A percentile compares a stretch with the other conserved stretches of the same genome.
Conservation (phyloP, 148 eudicot genomes). For the Persicaria tinctoria region DNA sequence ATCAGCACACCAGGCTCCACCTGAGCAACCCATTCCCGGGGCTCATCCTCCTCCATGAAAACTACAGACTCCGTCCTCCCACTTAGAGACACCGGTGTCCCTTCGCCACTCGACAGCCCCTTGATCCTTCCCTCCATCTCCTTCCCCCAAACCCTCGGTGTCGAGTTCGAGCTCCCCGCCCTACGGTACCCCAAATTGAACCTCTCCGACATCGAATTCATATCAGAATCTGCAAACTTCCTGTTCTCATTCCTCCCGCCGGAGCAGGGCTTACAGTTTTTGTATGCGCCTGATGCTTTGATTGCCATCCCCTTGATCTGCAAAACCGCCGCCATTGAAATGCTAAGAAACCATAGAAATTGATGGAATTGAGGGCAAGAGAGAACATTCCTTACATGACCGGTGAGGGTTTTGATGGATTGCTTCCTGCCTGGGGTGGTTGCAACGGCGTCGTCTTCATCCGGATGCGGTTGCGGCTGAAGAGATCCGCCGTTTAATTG, state of each 20-base stretch:
- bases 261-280: constrained; percentile 81
- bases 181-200: constrained; percentile 51
- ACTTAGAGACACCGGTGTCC: constrained; percentile 77
- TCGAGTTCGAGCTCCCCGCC: constrained; percentile 47
- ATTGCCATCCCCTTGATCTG: constrained; percentile 91
- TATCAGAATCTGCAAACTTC: constrained; percentile 45
- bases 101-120: constrained; percentile 76
- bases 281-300: constrained; percentile 85
- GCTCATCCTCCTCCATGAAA: constrained; percentile 80
- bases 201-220: constrained; percentile 46
- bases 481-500: constrained; percentile 52
- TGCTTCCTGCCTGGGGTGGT: constrained; percentile 63
- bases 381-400: constrained; percentile 36
- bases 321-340: constrained; percentile 1
- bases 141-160: constrained; percentile 56
- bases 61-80: constrained; percentile 66
- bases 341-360: neutral
- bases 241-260: constrained; percentile 35
- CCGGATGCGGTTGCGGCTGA: constrained; percentile 19
- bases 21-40: constrained; percentile 97
- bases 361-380: neutral
- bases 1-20: constrained; percentile 97
- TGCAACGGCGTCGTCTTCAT: constrained; percentile 40
- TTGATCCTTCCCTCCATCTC: constrained; percentile 61
- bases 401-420: constrained; percentile 62